Conservation (phyloP, 805 yeast species). For the Lipomyces sp. region DNA sequence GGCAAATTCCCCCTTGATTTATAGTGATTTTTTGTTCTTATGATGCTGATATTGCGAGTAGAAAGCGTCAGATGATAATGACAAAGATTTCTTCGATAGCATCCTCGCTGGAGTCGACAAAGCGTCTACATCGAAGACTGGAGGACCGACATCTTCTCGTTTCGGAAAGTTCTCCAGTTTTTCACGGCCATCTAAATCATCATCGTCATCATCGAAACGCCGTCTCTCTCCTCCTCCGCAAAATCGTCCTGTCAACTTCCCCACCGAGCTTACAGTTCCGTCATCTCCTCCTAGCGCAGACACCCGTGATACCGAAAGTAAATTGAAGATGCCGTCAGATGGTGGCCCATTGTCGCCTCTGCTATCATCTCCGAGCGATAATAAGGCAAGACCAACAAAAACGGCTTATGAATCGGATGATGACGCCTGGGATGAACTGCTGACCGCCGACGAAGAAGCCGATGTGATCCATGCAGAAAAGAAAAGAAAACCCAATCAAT, state of each 20-base stretch:
- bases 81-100: constrained; percentile 61
- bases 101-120: constrained; percentile 56
- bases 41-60: not conserved
- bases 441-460: constrained; percentile 1
- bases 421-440: constrained; percentile 9
- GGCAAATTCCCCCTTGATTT: not conserved
- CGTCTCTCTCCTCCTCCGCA: not conserved
- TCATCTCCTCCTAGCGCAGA: no score
- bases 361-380: constrained; percentile 5
- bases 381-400: not conserved
- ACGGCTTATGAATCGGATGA: constrained; percentile 11
- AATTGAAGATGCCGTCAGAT: no score
- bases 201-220: not conserved
- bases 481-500: no score
- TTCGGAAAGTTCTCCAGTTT: not conserved
- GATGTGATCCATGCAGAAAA: no score
- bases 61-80: constrained; percentile 34
- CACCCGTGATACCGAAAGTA: no score
- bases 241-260: not conserved
- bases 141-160: constrained; percentile 4
- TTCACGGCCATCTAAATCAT: no score
- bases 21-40: not conserved
- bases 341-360: no score
- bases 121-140: constrained; percentile 2
- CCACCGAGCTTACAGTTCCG: no score